Conservation (phyloP, 176 grass and related monocot species). For the Alloteropsis semialata region DNA sequence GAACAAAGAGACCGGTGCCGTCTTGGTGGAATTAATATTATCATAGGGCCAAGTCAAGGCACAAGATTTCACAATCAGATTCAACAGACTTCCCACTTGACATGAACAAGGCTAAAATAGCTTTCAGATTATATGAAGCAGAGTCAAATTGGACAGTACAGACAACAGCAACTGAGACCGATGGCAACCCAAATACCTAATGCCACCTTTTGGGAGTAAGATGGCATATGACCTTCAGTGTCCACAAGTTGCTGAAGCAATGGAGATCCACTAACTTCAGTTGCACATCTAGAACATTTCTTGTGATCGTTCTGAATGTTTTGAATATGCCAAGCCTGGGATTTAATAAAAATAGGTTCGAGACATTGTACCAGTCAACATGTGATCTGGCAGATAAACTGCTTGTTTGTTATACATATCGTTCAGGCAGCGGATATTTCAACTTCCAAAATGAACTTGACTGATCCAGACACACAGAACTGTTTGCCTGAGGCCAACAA, state of each 20-base stretch:
- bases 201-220: not conserved
- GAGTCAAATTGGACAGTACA: slow-evolving; percentile 25
- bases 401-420: not conserved
- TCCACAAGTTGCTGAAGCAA: slow-evolving; percentile 20
- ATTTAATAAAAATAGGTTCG: slow-evolving; percentile 4
- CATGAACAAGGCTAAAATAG: not conserved
- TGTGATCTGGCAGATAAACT: slow-evolving; percentile 11
- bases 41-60: not conserved
- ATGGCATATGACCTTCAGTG: slow-evolving; percentile 1
- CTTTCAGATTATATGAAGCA: not conserved
- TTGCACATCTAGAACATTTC: not conserved
- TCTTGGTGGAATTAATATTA: slow-evolving; percentile 24
- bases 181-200: slow-evolving; percentile 28
- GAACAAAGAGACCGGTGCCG: slow-evolving; percentile 9
- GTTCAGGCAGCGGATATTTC: not conserved
- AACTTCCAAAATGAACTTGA: slow-evolving; percentile 11
- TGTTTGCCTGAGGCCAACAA: slow-evolving; percentile 1
- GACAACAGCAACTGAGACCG: slow-evolving; percentile 26
- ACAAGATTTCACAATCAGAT: slow-evolving; percentile 1
- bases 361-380: not conserved
- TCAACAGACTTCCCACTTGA: slow-evolving; percentile 3
- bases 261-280: slow-evolving; percentile 21
- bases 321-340: not conserved
- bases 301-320: not conserved
- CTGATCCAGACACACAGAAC: not conserved